Base-by-base conservation (phyloP, 139 green algal species). In the Chlorella sp. region DNA sequence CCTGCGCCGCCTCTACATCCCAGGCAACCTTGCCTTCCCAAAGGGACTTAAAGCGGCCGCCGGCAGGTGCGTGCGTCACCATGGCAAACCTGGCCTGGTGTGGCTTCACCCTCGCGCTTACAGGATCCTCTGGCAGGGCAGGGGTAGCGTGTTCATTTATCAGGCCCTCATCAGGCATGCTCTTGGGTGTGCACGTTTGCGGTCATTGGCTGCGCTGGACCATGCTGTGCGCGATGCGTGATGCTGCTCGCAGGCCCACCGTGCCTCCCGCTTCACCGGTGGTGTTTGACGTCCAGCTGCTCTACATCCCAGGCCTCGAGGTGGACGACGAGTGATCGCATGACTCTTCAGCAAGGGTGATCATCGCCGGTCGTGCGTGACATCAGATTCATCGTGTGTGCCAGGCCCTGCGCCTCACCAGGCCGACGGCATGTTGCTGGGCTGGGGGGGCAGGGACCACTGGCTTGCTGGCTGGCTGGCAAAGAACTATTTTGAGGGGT, bases 261-360 rank as follows among this genome's bases (percentile, higher is more conserved):
- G 88, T 98, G 32, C 88, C 89, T 0, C 85, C 93, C 2, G 66
- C 65, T 17, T 87, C 62, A 35, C 91, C 93, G 0, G 91, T 96
- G 26, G 73, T 98, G 22, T 98, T 98, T 86, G 94, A 98, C 67
- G 94, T 98, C 5, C 74, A 94, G 80, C 78, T 98, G 67, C 81
- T 95, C 1, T 94, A 93, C 69, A 91, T 98, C 72, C 93, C 93
- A 17, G 93, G 93, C 6, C 5, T 68, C 3, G 29, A 68, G 30
- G 62, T 42, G 35, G 62, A 68, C 14, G 30, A 68, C 4, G 27
- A 36, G 30, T 68, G 59, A 31, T 10, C 5, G 59, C 59, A 64
- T 29, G 59, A 33, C 6, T 64, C n/a, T 55, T 55, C 10, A 55
- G n/a, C n/a, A n/a, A n/a, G n/a, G n/a, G n/a, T n/a, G n/a, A n/a